Base-by-base conservation (phyloP, 2,329 filamentous ascomycete species). In the Alternaria triticimaculans region DNA sequence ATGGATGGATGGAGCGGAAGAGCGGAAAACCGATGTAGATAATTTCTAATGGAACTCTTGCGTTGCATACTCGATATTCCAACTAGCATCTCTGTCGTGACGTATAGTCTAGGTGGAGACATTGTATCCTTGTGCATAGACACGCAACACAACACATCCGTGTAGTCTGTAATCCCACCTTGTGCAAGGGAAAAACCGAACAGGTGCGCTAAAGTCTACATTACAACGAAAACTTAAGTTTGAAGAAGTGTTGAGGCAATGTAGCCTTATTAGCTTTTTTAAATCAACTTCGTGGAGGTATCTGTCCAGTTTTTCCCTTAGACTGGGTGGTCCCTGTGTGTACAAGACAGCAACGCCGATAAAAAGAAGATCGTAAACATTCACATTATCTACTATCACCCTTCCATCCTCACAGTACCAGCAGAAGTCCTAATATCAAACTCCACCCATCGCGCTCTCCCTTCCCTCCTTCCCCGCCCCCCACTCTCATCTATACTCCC, bases 371-470 rank as follows among this genome's bases (percentile, higher is more conserved):
- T 5, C 49, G 0, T 53, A 8, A 53, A 41, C 3, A 25, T 8
- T 18, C 14, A n/a, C 20, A 53, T 53, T 41, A 53, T 12, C 28
- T 33, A 7, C n/a, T 3, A 28, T 43, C 55, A 77, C 1, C 70
- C 75, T 44, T 77, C 75, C 1, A 51, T 58, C 54, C 76, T 71
- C 1, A 79, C 72, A n/a, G 71, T 57, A 0, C 78, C 79, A 2
- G 56, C 43, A 3, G 68, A 68, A 26, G 55, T 74, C 64, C 70
- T 62, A 21, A 80, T 60, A 69, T 80, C 91, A 82, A 95, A 98
- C 82, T 98, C 96, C 2, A 95, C 86, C 95, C 96, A 98, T 66
- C 90, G 86, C 6, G 89, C 92, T 62, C 77, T 76, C 7, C 90
- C 87, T 5, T 89, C 89, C 67, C 88, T 87, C 57, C 89, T 86